Base-by-base conservation (phyloP, 2,329 filamentous ascomycete species). In the Tricladium varicosporioides region DNA sequence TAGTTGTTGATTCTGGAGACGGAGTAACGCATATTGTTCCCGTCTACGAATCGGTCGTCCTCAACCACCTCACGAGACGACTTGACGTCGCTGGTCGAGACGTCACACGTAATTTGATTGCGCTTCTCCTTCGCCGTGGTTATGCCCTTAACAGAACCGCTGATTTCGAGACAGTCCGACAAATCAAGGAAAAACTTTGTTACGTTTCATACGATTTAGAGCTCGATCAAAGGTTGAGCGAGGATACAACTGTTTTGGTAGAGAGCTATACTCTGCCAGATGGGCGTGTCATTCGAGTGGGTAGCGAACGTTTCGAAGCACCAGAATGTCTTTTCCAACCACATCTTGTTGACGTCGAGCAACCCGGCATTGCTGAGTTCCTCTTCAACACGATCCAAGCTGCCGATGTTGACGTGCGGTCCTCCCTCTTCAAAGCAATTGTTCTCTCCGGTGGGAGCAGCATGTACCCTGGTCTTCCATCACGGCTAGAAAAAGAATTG, bases 131-230 rank as follows among this genome's bases (percentile, higher is more conserved):
- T 57, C 91, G 94, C 70, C 86, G 94, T 66, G 94, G 94, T 46
- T 99, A 99, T 74, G 92, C 94, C 36, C 85, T 99, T 61, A 99
- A 99, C 84, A 86, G 94, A 73, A 99, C 94, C 11, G 94, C 94
- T 72, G 94, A 99, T 74, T 99, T 99, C 74, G 94, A 99, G 76
- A 99, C 94, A 3, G 94, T 99, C 56, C 89, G 94, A 61, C 93
- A 97, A 75, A 97, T 99, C 80, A 99, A 99, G 79, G 94, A 99
- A 81, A 99, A 99, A 82, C 88, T 99, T 51, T 97, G 94, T 82
- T 99, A 99, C 74, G 93, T 99, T 56, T 97, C 92, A 11, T 99
- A 97, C 79, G 94, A 99, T 74, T 84, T 99, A 56, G 92, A 96
- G 75, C 81, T 99, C 54, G 94, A 99, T 80, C 92, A 97, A 78